Conservation (phyloP, 2,329 filamentous ascomycete species). For the Diplodia seriata region DNA sequence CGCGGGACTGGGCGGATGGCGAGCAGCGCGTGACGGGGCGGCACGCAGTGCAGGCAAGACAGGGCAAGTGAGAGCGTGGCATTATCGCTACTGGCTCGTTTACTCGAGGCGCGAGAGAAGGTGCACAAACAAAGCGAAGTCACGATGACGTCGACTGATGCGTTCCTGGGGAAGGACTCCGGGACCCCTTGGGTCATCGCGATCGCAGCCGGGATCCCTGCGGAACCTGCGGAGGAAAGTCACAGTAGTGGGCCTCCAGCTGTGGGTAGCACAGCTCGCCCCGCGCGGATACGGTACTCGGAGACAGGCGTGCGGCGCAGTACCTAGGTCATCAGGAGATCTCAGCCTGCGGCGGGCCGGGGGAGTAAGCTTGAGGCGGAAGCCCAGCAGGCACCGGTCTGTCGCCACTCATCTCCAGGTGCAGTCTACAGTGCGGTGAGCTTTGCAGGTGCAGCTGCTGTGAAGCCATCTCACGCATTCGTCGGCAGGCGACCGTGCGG, state of each 20-base stretch:
- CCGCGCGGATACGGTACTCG: neutral
- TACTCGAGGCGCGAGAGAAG: neutral
- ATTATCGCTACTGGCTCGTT: neutral
- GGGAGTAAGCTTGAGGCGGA: constrained; percentile 5
- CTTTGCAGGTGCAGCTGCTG: neutral
- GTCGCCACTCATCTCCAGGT: neutral
- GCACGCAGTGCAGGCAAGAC: neutral
- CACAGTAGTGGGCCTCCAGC: neutral
- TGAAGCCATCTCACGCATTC: neutral
- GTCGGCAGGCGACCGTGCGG: constrained; percentile 13
- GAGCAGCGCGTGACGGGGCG: constrained; percentile 25
- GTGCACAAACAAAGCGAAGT: constrained; percentile 6
- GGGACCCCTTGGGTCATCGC: neutral
- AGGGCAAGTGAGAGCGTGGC: constrained; percentile 13
- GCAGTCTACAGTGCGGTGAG: neutral
- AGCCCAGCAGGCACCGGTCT: neutral
- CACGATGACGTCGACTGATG: constrained; percentile 23
- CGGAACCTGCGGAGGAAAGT: constrained; percentile 20
- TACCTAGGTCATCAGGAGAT: constrained; percentile 8
- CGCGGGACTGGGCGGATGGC: constrained; percentile 8
- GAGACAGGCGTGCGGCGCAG: neutral
- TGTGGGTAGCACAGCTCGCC: neutral
- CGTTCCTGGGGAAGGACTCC: constrained; percentile 13
- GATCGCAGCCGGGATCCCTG: constrained; percentile 25
- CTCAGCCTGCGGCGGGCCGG: neutral